Base-by-base conservation (phyloP, 805 yeast genomes). In the Nakazawaea populi region DNA sequence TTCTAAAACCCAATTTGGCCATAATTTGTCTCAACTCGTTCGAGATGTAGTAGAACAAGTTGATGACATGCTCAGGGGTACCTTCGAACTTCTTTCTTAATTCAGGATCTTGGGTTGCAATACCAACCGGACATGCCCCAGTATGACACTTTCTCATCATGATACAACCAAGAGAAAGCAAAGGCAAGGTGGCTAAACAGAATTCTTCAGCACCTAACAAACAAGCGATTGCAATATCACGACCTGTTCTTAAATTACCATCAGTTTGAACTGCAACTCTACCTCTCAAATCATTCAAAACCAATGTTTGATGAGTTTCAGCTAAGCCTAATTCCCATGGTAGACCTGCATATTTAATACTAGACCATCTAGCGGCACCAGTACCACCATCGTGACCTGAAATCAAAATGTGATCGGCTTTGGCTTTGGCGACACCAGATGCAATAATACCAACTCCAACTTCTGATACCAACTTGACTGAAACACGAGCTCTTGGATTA, bases 321-420 rank as follows among this genome's bases (percentile, higher is more conserved):
- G 98, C 98, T 56, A 92, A 79, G 65, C 99, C 99, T 60, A 92
- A 79, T 71, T 92, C 99, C 99, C 99, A 92, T 46, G 99, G 98
- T 58, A 92, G 78, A 71, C 99, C 98, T 52, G 99, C 97, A 66
- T 91, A 85, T 68, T 91, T 91, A 67, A 92, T 90, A 67, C 96
- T 94, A 24, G 97, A 91, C 89, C 95, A 89, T 69, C 95, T 82
- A 54, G 97, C 92, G 53, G 99, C 99, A 83, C 99, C 99, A 52
- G 99, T 92, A 75, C 99, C 99, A 80, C 99, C 99, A 70, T 92
- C 98, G 65, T 95, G 97, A 63, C 98, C 98, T 54, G 97, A 88
- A 57, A 92, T 88, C 65, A 92, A 78, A 62, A 92, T 87, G 66
- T 92, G 96, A 66, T 94, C 98, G 11, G 98, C 97, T 66, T 94